Evolutionary conservation across 2,329 filamentous ascomycete genomes (phyloP), one percentile per base, ranked within the genome.

Genomic region (Macroventuria anomochaeta): DNA sequence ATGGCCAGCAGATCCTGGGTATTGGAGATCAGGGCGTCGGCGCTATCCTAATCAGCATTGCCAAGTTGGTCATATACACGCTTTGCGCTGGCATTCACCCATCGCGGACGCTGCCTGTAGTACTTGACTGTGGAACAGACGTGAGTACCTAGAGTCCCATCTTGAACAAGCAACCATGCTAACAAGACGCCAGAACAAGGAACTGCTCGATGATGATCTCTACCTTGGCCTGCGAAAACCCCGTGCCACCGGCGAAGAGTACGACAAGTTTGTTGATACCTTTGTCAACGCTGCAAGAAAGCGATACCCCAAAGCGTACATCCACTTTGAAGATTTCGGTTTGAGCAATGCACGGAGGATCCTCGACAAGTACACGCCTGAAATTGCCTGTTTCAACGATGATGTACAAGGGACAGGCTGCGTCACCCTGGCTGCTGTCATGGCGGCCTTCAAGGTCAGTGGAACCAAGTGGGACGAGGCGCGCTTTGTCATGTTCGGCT

Each of bases 261-360:
- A 96, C 66, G 89, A 93, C 67, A 73, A 83, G 0, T 90, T 96
- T 56, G 85, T 96, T 1, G 88, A 91, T 38, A 83, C 76, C 0
- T 96, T 96, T 65, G 84, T 96, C 7, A 77, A 80, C 44, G 81
- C 85, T 0, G 88, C 88, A 0, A 80, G 86, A 37, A 85, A 88
- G 62, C 80, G 86, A 1, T 96, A 88, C 56, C 92, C 92, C 0
- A 86, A 82, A 38, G 91, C 92, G 0, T 93, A 93, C 64, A 88
- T 96, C 17, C 91, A 96, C 67, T 96, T 96, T 68, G 90, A 96
- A 66, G 92, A 96, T 68, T 96, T 96, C 76, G 91, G 91, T 0
- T 76, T 96, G 0, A 74, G 74, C 1, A 96, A 96, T 65, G 89
- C 90, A 0, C 81, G 89, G 25, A 83, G 89, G 3, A 83, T 96